A percentile compares a stretch with the other conserved stretches of the same genome.
Conservation (phyloP, 2,329 filamentous ascomycete genomes). For the Diaporthe vexans region DNA sequence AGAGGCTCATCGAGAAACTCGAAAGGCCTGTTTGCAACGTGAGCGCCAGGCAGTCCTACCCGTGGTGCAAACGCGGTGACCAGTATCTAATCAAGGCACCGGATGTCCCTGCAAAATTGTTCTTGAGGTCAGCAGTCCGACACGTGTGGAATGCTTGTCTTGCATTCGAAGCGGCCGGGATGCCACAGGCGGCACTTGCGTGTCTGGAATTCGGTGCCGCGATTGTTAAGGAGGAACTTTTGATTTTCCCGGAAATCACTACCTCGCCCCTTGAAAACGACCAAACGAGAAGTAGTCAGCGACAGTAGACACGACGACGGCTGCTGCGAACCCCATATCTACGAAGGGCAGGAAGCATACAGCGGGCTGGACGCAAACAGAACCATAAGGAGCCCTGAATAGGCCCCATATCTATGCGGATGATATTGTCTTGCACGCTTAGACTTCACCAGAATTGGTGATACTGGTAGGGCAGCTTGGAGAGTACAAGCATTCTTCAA, state of each 20-base stretch:
- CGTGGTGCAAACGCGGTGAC: neutral
- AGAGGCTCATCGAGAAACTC: neutral
- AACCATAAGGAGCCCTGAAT: neutral
- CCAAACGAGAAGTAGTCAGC: neutral
- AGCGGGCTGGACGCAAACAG: neutral
- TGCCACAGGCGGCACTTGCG: neutral
- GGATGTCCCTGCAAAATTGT: neutral
- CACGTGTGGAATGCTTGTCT: slow-evolving; percentile 6
- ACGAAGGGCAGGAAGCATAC: neutral
- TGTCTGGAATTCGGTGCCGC: neutral
- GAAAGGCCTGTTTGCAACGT: neutral
- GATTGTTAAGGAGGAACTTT: neutral
- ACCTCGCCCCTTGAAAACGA: neutral
- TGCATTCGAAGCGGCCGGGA: slow-evolving; percentile 11
- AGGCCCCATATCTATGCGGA: too few species aligned
- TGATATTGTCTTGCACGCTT: neutral
- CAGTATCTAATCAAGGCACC: neutral
- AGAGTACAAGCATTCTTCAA: neutral
- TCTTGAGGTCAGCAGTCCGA: neutral
- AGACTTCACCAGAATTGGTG: neutral
- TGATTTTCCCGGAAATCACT: too few species aligned
- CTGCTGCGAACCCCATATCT: neutral
- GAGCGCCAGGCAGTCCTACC: neutral
- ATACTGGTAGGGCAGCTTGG: neutral
- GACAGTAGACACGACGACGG: neutral